phyloP scores from a whole-genome alignment of 2,329 filamentous ascomycete species.

The Claviceps sp. region DNA sequence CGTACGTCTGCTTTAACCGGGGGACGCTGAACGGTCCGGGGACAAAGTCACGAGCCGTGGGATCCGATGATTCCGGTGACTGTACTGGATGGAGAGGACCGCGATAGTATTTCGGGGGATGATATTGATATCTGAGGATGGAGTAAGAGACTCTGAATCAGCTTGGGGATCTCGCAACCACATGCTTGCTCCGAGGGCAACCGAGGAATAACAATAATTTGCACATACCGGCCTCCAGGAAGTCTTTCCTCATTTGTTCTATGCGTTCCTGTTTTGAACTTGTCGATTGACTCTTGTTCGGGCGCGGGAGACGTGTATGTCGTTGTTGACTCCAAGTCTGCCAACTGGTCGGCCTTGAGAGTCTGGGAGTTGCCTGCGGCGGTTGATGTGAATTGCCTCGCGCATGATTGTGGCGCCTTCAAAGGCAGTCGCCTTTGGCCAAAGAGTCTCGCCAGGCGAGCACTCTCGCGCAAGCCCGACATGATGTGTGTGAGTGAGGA shows the following conservation, averaged over 20 bases:
- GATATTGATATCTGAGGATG: conserved; percentile 76
- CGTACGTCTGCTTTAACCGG: conserved; percentile 79
- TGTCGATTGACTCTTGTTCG: conserved; percentile 23
- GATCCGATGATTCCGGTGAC: conserved; percentile 74
- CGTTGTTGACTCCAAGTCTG: conserved; percentile 38
- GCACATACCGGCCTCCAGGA: conserved; percentile 32
- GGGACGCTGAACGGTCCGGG: conserved; percentile 85
- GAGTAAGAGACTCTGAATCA: neutral
- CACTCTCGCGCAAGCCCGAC: conserved; percentile 28
- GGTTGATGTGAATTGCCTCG: conserved; percentile 33
- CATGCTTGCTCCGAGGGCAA: no score
- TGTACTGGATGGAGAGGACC: conserved; percentile 89
- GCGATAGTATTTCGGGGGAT: conserved; percentile 86
- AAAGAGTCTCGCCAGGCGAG: conserved; percentile 22
- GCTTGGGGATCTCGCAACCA: neutral
- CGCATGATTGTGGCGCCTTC: conserved; percentile 13
- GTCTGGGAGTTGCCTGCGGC: conserved; percentile 21
- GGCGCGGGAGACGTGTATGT: conserved; percentile 31
- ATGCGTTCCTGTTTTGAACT: conserved; percentile 26
- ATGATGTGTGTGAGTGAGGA: conserved; percentile 17
- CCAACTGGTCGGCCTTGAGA: conserved; percentile 17
- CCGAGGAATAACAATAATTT: neutral
- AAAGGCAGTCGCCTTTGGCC: conserved; percentile 16
- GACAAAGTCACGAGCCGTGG: conserved; percentile 73
- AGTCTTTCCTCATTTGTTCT: conserved; percentile 24